These are phyloP conservation scores for Capronia epimyces DNA, from an alignment of 2,329 filamentous ascomycete species.

Conservation along the genomic window DNA sequence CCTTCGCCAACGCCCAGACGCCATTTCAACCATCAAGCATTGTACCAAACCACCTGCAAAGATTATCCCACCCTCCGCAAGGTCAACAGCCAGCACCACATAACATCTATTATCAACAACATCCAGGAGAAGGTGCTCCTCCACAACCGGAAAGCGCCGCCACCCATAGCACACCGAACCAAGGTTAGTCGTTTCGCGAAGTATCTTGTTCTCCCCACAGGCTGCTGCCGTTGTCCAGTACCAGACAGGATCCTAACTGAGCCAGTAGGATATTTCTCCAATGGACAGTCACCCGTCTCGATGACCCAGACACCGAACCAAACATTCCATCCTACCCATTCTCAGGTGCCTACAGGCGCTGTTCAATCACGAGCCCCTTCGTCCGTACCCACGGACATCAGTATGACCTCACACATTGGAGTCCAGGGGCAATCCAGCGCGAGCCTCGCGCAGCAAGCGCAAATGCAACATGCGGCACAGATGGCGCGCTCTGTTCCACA, in stretches of 20 bases:
- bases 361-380: conserved; percentile 1
- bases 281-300: conserved; percentile 21
- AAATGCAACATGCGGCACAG: conserved; percentile 26
- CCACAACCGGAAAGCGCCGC: conserved; percentile 8
- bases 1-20: conserved; percentile 23
- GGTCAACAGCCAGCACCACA: conserved; percentile 19
- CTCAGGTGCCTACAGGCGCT: conserved; percentile 10
- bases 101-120: conserved; percentile 25
- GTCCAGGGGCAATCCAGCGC: conserved; percentile 14
- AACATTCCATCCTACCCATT: conserved; percentile 5
- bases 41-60: conserved; percentile 20
- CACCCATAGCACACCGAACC: conserved; percentile 11
- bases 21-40: conserved; percentile 23
- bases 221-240: neutral
- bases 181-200: conserved; percentile 12
- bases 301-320: conserved; percentile 24
- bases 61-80: conserved; percentile 21
- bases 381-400: conserved; percentile 10
- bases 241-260: neutral
- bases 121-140: conserved; percentile 20
- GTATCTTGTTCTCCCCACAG: neutral
- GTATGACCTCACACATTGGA: conserved; percentile 15
- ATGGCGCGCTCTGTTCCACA: conserved; percentile 12
- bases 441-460: conserved; percentile 22
- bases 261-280: conserved; percentile 15